These are phyloP conservation scores for Logfia minima DNA, from an alignment of 129 eudicot genomes.

Conservation along the genomic window DNA sequence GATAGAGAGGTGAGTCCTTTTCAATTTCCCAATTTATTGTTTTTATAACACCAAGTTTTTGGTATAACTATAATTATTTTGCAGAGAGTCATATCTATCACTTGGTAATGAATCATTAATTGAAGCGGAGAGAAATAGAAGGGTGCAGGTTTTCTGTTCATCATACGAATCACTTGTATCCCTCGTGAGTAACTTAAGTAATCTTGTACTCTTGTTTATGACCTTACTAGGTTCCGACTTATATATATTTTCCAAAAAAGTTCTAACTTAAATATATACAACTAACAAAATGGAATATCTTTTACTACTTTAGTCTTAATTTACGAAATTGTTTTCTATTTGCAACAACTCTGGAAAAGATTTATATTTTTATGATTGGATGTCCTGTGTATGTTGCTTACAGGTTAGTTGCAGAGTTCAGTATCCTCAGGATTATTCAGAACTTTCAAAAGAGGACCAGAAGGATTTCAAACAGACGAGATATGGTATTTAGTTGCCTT, in stretches of 20 bases:
- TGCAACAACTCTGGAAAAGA: background rate
- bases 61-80: slow-evolving; percentile 30
- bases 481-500: slow-evolving; percentile 62
- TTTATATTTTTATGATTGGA: background rate
- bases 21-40: slow-evolving; percentile 6
- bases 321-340: background rate
- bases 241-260: background rate
- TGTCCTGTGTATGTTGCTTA: slow-evolving; percentile 8
- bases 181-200: slow-evolving; percentile 58
- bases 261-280: background rate
- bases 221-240: background rate
- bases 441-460: slow-evolving; percentile 93
- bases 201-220: background rate
- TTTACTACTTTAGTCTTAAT: background rate
- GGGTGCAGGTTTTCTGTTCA: slow-evolving; percentile 71
- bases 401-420: slow-evolving; percentile 95
- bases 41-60: slow-evolving; percentile 18
- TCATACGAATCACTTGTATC: slow-evolving; percentile 95
- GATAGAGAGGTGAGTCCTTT: slow-evolving; percentile 61
- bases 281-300: background rate
- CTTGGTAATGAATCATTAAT: slow-evolving; percentile 59
- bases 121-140: slow-evolving; percentile 81
- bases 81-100: slow-evolving; percentile 67
- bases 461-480: slow-evolving; percentile 94
- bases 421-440: slow-evolving; percentile 84